Evolutionary conservation across 495 filamentous ascomycete genomes (phyloP), one percentile per base, ranked within the genome.

Genomic region (Aspergillus campestris): DNA sequence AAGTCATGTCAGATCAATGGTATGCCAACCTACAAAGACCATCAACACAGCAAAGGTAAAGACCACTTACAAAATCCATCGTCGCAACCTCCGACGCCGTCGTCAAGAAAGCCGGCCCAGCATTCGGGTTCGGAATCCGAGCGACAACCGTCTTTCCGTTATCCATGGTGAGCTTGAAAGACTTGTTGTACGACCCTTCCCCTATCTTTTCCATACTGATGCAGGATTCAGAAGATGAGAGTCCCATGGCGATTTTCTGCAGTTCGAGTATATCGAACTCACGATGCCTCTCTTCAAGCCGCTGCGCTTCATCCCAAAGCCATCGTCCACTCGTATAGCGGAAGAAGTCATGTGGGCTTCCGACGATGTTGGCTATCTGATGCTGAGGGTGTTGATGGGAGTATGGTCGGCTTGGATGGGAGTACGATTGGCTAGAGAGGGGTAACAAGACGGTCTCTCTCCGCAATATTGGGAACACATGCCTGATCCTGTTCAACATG

Each of bases 111-210:
- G 18, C 4, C 4, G 18, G 18, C 18, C 18, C 18, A 24, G 18
- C 18, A 24, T 24, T 24, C 18, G 18, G 18, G 4, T 24, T 24
- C 4, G 18, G 18, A 24, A 24, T 24, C 4, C 18, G 18, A 24
- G 18, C 18, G 4, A 24, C 18, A 24, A 24, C 18, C 4, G 18
- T 24, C 18, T 24, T 24, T 4, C 18, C 18, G 4, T 24, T 65
- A 46, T 54, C 45, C 36, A 51, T 50, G 12, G 51, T 49, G 36
- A 69, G 61, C 12, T 64, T 38, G 47, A 66, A 64, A 33, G 58
- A 56, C 49, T 56, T 55, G 34, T 66, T 69, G 35, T 55, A 66
- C 6, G 53, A 55, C 8, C 65, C 61, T 56, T 66, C 65, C 7
- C 44, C 55, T 48, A 56, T 33, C 44, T 58, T 58, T 15, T 52